A percentile compares a stretch with the other conserved stretches of the same genome.
phyloP scores from a whole-genome alignment of 148 eudicot species.

The Silene uniflora region DNA sequence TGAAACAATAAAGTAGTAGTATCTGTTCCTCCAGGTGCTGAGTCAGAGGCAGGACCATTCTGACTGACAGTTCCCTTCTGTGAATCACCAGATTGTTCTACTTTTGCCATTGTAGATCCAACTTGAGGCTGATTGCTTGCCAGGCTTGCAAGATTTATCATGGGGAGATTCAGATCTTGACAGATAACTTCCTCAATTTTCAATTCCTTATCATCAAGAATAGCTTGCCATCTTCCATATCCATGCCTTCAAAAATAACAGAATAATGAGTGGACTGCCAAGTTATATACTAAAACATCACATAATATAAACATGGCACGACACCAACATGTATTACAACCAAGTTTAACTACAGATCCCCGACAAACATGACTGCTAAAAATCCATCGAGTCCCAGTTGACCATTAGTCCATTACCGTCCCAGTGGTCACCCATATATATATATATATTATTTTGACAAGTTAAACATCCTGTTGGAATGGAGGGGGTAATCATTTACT shows the following conservation, averaged over 20 bases:
- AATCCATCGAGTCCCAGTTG: background rate
- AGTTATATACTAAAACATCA: conserved; percentile 3
- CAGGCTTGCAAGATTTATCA: conserved; percentile 45
- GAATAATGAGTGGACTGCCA: conserved; percentile 6
- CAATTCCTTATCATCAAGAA: conserved; percentile 85
- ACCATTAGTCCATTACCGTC: background rate
- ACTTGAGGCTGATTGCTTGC: conserved; percentile 47
- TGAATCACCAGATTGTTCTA: conserved; percentile 39
- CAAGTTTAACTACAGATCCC: background rate
- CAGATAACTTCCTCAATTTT: conserved; percentile 72
- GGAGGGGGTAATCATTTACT: background rate
- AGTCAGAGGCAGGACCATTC: conserved; percentile 42
- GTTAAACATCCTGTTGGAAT: background rate
- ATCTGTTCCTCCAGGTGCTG: conserved; percentile 42
- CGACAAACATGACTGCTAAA: background rate
- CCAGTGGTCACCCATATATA: background rate
- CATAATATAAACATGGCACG: background rate
- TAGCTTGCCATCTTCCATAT: conserved; percentile 98
- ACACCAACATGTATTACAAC: background rate
- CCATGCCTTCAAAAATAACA: conserved; percentile 65
- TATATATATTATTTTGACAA: background rate
- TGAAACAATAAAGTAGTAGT: conserved; percentile 43
- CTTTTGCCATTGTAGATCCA: conserved; percentile 29
- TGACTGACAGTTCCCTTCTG: conserved; percentile 38
- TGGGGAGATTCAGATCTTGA: conserved; percentile 78